These are phyloP conservation scores for Eucalyptus microcorys DNA, from an alignment of 345 rosid genomes.

Conservation along the genomic window DNA sequence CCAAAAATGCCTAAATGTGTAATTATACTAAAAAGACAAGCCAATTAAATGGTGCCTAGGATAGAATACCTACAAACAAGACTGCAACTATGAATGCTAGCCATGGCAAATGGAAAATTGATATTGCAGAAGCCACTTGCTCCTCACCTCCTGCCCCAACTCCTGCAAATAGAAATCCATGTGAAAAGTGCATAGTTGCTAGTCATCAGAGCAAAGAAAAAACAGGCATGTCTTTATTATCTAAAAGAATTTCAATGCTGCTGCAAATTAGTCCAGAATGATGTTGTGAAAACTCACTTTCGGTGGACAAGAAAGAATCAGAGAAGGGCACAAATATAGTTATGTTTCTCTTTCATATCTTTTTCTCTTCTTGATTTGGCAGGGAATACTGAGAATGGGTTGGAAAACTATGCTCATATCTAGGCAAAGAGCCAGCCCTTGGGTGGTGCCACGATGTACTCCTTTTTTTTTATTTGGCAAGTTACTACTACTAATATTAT, in stretches of 20 bases:
- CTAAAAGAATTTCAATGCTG: neutral
- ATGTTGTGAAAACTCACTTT: neutral
- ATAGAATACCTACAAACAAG: conserved; percentile 97
- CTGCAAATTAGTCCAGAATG: neutral
- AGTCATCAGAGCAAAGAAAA: neutral
- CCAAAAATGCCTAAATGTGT: neutral
- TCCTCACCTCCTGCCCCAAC: conserved; percentile 99
- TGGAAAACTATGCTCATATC: neutral
- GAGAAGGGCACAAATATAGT: neutral
- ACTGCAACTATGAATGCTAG: conserved; percentile 58
- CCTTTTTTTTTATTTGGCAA: neutral
- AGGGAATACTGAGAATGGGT: neutral
- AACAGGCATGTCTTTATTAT: neutral
- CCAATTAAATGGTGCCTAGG: conserved; percentile 11
- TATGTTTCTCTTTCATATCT: neutral
- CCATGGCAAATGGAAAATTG: conserved; percentile 78
- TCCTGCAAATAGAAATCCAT: conserved; percentile 24
- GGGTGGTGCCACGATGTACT: neutral
- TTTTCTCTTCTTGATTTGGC: neutral
- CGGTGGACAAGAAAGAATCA: neutral
- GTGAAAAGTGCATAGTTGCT: neutral
- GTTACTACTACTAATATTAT: neutral
- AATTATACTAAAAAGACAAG: neutral
- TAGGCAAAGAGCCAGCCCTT: neutral
- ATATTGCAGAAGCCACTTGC: conserved; percentile 61